Evolutionary conservation across 2,329 filamentous ascomycete species (phyloP), one percentile per base, ranked within the genome.

Genomic region (Monosporascus sp.): DNA sequence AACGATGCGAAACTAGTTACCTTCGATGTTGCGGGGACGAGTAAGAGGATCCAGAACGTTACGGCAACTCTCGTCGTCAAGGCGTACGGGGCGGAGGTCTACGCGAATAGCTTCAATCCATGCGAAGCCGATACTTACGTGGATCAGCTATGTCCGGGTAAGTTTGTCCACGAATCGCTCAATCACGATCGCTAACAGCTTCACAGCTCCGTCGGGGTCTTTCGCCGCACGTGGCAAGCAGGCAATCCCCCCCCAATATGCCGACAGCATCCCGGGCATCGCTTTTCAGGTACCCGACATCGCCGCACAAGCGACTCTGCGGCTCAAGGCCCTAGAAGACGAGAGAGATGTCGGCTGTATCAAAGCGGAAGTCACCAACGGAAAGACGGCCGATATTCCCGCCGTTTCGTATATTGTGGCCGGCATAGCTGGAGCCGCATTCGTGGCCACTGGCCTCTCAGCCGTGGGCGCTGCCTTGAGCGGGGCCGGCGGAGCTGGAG

Each of bases 241-340:
- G 69, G 71, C 77, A 31, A 88, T 99, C 40, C 88, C 91, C 17
- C 72, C 81, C 0, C 66, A 85, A 56, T 93, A 86, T 66, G 85
- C 90, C 52, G 79, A 79, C 51, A 74, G 88, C 72, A 93, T 99
- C 41, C 94, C 94, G 1, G 75, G 83, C 2, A 96, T 99, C 60
- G 93, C 93, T 14, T 99, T 97, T 74, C 82, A 83, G 56, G 79
- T 99, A 34, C 94, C 94, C 49, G 92, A 99, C 68, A 87, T 99
- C 61, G 87, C 93, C 52, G 93, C 93, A 38, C 74, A 87, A 64
- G 94, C 92, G 36, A 94, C 86, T 45, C 76, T 99, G 58, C 76
- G 90, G 66, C 80, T 99, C 46, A 85, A 80, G 55, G 74, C 83
- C 5, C 71, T 83, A 40, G 82, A 87, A 34, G 76, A 74, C 5